These are phyloP conservation scores for Tolypocladium ophioglossoides DNA, from an alignment of 2,329 filamentous ascomycete genomes.

Conservation along the genomic window DNA sequence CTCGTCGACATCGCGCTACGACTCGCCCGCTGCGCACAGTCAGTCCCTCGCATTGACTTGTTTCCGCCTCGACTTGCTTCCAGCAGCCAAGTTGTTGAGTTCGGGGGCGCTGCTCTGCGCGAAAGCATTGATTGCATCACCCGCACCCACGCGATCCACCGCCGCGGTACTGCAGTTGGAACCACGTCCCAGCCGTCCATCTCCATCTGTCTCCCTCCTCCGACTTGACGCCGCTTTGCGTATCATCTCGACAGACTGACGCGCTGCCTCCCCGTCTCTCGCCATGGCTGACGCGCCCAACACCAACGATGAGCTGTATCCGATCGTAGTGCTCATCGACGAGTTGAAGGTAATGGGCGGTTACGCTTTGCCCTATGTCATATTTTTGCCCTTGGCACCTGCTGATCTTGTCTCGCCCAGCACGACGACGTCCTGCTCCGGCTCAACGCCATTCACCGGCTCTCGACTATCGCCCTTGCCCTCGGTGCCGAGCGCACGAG, in stretches of 20 bases:
- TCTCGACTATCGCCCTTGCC: slow-evolving; percentile 95
- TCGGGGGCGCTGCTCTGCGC: slow-evolving; percentile 3
- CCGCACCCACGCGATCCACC: slow-evolving; percentile 14
- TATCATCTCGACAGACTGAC: slow-evolving; percentile 14
- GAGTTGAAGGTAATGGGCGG: slow-evolving; percentile 74
- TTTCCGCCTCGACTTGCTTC: neutral
- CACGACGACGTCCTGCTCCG: slow-evolving; percentile 97
- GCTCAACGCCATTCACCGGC: slow-evolving; percentile 94
- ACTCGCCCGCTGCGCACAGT: neutral
- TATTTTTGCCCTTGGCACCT: slow-evolving; percentile 12
- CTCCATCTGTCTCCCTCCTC: slow-evolving; percentile 4
- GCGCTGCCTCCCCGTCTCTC: slow-evolving; percentile 28
- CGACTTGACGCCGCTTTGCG: slow-evolving; percentile 2
- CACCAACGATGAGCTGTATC: slow-evolving; percentile 97
- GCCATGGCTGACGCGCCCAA: slow-evolving; percentile 82
- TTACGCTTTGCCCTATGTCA: neutral
- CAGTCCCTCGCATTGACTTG: neutral
- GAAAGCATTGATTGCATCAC: slow-evolving; percentile 16
- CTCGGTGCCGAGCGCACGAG: slow-evolving; percentile 92
- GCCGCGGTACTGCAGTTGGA: neutral
- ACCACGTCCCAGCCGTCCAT: slow-evolving; percentile 2
- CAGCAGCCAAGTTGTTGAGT: neutral
- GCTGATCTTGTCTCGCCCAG: slow-evolving; percentile 34
- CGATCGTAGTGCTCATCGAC: slow-evolving; percentile 98
- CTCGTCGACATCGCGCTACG: slow-evolving; percentile 1